Percentiles rank a stretch among this genome's conserved stretches.
Conservation (phyloP, 345 rosid genomes). For the Citrus trifoliata region DNA sequence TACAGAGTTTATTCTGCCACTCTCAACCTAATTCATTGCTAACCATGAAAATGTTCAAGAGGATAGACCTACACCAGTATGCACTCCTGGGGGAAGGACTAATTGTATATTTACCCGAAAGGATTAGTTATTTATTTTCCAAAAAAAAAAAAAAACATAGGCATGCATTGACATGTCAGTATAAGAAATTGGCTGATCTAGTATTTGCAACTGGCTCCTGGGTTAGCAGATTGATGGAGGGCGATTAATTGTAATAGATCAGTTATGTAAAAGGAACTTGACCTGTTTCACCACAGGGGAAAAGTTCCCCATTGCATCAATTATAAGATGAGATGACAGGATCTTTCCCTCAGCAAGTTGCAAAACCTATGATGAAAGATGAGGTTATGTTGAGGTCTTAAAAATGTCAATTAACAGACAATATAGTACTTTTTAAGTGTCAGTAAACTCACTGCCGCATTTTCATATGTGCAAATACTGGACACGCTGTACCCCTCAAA, state of each 20-base stretch:
- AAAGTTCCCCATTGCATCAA: conserved; percentile 97
- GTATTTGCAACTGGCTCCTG: neutral
- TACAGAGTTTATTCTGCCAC: neutral
- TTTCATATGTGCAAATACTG: conserved; percentile 52
- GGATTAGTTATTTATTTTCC: neutral
- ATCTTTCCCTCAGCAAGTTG: conserved; percentile 64
- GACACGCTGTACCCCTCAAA: conserved; percentile 75
- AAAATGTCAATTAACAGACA: neutral
- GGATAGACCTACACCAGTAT: neutral
- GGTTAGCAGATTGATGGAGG: neutral
- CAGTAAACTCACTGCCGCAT: conserved; percentile 65
- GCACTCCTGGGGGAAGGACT: neutral
- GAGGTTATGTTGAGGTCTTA: neutral
- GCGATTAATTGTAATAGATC: neutral
- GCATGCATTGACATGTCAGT: neutral
- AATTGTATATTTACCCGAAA: neutral
- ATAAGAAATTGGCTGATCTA: neutral
- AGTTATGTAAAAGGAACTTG: conserved; percentile 9
- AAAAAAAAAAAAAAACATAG: neutral
- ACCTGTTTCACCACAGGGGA: conserved; percentile 96
- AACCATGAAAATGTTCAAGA: neutral
- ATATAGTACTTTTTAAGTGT: neutral
- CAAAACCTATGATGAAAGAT: conserved; percentile 43
- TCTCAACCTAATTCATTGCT: neutral
- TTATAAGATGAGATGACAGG: conserved; percentile 62